Base-by-base conservation (phyloP, 1,284 basidiomycete genomes). In the Cryptococcus sp. region DNA sequence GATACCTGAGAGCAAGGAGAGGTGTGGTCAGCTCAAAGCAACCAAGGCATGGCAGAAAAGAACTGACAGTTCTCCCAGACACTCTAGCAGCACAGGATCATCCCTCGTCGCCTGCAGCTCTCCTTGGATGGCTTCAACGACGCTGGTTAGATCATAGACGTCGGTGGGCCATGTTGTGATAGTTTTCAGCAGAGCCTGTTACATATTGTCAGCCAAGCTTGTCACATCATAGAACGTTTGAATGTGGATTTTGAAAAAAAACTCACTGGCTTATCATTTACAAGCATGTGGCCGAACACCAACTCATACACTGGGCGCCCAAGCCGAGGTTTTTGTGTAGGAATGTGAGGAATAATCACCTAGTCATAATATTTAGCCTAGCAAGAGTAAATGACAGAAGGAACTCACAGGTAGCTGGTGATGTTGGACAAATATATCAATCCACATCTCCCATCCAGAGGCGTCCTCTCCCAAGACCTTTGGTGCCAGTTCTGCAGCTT, bases 361-460 rank as follows among this genome's bases (percentile, higher is more conserved):
- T 93, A 67, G 9, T 23, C 12, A 15, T 42, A 16, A 0, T 4
- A n/a, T 20, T 56, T 36, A 35, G n/a, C 21, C 2, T n/a, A 38
- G 16, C n/a, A 38, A 8, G 46, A 46, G 45, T 11, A 35, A 40
- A 43, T 33, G 52, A 45, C 23, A 48, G 11, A 39, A 33, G 20
- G 40, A 69, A 80, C 49, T 60, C 28, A 90, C 90, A 67, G 88
- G 85, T 18, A 98, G 79, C 59, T 91, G 85, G 36, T 85, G 83
- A 66, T 87, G 85, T 72, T 94, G 87, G 0, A 89, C 88, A 70
- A 96, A 98, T 9, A 85, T 79, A 70, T 96, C 95, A 71, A 98
- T 89, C 88, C 90, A 96, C 67, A 89, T 85, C 72, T 98, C 94
- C 96, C 96, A 99, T 16, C 84, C 83, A 63, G 85, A 85, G 4